Evolutionary conservation across 345 rosid species (phyloP), one percentile per base, ranked within the genome.

Genomic region (Salix brachista): DNA sequence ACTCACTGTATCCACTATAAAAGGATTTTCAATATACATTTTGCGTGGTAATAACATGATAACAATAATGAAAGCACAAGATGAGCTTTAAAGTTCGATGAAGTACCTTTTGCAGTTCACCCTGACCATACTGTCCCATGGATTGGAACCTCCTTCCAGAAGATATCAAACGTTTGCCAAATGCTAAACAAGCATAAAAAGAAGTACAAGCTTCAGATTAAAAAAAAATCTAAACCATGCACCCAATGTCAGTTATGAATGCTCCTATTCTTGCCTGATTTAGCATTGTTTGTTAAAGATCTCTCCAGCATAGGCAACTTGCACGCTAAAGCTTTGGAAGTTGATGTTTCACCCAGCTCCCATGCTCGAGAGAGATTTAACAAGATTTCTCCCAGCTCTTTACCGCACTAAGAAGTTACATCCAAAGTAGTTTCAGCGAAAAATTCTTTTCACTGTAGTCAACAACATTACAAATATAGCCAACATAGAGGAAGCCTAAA

Each of bases 91-190:
- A 68, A 82, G 67, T 61, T 23, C 52, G 10, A 32, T 39, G 71
- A 75, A 42, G 39, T 88, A 94, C 99, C 97, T 88, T 89, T 69
- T 87, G 92, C 71, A 91, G 79, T 84, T 95, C 99, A 75, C 99
- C 99, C 84, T 90, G 86, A 78, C 97, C 97, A 81, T 89, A 92
- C 84, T 87, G 97, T 80, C 99, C 99, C 95, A 92, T 92, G 62
- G 94, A 84, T 50, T 87, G 90, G 80, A 92, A 95, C 85, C 96
- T 91, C 85, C 87, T 91, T 66, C 99, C 99, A 50, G 96, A 87
- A 76, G 96, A 81, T 73, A 88, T 18, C 75, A 95, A 80, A 73
- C 99, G 97, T 83, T 80, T 90, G 62, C 99, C 99, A 69, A 93
- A 78, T 77, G 97, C 99, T 92, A 84, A 84, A 85, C 71, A 79